phyloP scores from a whole-genome alignment of 2,329 filamentous ascomycete species.

The Pseudogymnoascus sp. region DNA sequence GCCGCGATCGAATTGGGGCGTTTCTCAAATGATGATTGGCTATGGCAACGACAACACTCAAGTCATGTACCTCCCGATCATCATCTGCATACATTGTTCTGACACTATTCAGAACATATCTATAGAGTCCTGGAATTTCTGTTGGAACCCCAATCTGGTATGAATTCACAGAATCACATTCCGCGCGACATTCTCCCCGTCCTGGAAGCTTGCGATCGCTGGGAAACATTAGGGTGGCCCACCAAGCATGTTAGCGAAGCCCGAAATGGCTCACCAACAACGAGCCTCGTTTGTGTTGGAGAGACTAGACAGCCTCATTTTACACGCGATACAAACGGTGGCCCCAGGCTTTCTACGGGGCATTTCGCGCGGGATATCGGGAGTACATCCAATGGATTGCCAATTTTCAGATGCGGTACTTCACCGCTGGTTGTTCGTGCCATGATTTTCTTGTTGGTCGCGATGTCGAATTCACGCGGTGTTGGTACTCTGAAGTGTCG shows the following conservation, averaged over 20 bases:
- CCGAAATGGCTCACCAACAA: not conserved
- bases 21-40: not conserved
- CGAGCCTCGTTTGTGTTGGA: slow-evolving; percentile 2
- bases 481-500: not conserved
- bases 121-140: not conserved
- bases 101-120: slow-evolving; percentile 2
- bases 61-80: slow-evolving; percentile 2
- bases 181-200: not conserved
- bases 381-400: not conserved
- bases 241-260: not conserved
- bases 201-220: not conserved
- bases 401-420: not conserved
- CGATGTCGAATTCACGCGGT: not conserved
- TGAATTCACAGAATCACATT: not conserved
- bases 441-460: not conserved
- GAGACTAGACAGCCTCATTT: slow-evolving; percentile 4
- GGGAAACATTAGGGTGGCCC: not conserved
- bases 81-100: not conserved
- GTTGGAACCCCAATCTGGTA: not conserved
- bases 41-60: not conserved
- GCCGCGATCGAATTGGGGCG: not conserved
- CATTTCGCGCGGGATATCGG: not conserved
- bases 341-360: slow-evolving; percentile 4
- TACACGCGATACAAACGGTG: slow-evolving; percentile 1
- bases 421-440: not conserved